Base-by-base conservation (phyloP, 1,139 yeast species). In the Maudiozyma humilis region DNA sequence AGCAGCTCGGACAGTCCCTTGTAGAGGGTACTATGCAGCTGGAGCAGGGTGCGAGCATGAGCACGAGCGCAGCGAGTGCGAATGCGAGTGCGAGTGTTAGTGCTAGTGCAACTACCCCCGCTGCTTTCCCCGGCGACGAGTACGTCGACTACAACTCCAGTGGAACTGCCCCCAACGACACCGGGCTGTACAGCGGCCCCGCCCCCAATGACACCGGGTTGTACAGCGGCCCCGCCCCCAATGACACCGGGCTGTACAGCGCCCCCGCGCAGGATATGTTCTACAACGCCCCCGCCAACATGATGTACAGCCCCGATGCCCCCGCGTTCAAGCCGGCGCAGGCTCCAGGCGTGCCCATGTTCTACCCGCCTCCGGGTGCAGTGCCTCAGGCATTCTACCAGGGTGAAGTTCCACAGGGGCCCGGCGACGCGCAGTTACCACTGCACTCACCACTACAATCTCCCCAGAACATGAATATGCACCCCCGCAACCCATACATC, bases 21-120 rank as follows among this genome's bases (percentile, higher is more conserved):
- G 59, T 62, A 16, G 65, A 61, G 44, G 65, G 64, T 12, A 62
- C 66, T 1, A 52, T 56, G 29, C 64, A 62, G 49, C 49, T 62
- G 32, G 65, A 60, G 47, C 37, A 34, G 31, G 33, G 29, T 23
- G 12, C 29, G 13, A 27, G 20, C n/a, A 17, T 43, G 19, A 35
- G 34, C 14, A 19, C 10, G 36, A 37, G 31, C 19, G 36, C 12
- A 37, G 8, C 27, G 8, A 23, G 27, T 6, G 27, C 27, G 8
- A 23, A 10, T 6, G 27, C 27, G 8, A 23, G 8, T 6, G 8
- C 16, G 49, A 48, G 35, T n/a, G n/a, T n/a, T n/a, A 27, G 19
- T 2, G 46, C 49, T 25, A 30, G 42, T 4, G 43, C 41, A 19
- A 32, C 40, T 5, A 27, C 36, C 8, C 14, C 31, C 30, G 40